Percentiles rank a stretch among this genome's conserved stretches.
These are phyloP conservation scores for Claviceps sp. DNA, from an alignment of 2,329 filamentous ascomycete species.

Conservation along the genomic window DNA sequence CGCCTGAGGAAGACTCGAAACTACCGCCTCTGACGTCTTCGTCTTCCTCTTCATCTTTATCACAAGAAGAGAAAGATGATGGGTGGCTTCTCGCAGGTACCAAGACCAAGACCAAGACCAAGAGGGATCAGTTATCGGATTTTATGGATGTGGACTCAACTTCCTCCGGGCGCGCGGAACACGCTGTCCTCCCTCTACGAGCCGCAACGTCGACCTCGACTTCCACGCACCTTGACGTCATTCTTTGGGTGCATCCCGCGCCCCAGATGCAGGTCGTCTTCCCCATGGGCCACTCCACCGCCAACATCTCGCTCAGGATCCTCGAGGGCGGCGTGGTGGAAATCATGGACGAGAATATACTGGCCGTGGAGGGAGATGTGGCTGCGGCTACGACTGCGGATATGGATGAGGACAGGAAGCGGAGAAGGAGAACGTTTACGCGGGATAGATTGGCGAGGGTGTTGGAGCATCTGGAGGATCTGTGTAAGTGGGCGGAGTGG, in stretches of 20 bases:
- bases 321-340: slow-evolving; percentile 44
- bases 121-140: slow-evolving; percentile 18
- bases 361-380: slow-evolving; percentile 10
- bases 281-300: slow-evolving; percentile 33
- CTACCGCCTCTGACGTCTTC: not conserved
- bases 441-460: slow-evolving; percentile 29
- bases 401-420: slow-evolving; percentile 9
- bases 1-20: slow-evolving; percentile 1
- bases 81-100: slow-evolving; percentile 2
- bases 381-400: not conserved
- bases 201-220: not conserved
- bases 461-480: slow-evolving; percentile 36
- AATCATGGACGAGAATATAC: slow-evolving; percentile 42
- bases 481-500: slow-evolving; percentile 42
- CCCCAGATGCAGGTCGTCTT: slow-evolving; percentile 40
- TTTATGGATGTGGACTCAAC: slow-evolving; percentile 14
- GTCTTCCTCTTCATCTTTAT: not conserved
- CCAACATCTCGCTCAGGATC: slow-evolving; percentile 44
- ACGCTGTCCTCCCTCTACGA: slow-evolving; percentile 3
- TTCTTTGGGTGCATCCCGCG: slow-evolving; percentile 35
- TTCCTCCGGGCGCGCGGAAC: not conserved
- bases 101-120: slow-evolving; percentile 18
- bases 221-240: slow-evolving; percentile 33
- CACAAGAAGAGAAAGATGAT: slow-evolving; percentile 3
- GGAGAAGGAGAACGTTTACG: slow-evolving; percentile 23